Evolutionary conservation across 768 basidiomycete genomes (phyloP).

Genomic region (Thelephora aurantiotincta): DNA sequence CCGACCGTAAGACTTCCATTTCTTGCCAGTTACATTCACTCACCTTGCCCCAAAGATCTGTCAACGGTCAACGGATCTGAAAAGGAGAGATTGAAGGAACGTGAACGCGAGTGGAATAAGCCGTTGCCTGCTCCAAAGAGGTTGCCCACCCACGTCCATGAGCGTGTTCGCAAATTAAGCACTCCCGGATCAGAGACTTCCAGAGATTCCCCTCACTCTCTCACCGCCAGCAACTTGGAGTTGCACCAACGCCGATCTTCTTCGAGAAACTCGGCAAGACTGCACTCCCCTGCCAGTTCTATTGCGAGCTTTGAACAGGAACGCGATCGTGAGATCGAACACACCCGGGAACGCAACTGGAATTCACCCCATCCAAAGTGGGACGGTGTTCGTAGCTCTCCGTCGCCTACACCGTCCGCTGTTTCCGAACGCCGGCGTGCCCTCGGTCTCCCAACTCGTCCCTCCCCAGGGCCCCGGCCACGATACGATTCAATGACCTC

Average conservation of each 20-base stretch:
- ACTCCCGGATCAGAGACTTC: conserved; percentile 18
- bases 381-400: conserved; percentile 10
- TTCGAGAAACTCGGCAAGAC: conserved; percentile 18
- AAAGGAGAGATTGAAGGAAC: conserved; percentile 29
- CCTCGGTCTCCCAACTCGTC: neutral
- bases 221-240: conserved; percentile 7
- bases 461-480: neutral
- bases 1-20: conserved; percentile 30
- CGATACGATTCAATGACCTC: conserved; percentile 3
- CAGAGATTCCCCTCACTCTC: conserved; percentile 25
- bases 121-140: conserved; percentile 22
- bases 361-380: conserved; percentile 51
- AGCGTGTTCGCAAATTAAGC: conserved; percentile 21
- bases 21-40: conserved; percentile 3
- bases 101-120: conserved; percentile 45
- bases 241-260: conserved; percentile 1
- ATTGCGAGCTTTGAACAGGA: conserved; percentile 12
- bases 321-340: conserved; percentile 20
- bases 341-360: conserved; percentile 57
- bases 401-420: conserved; percentile 8
- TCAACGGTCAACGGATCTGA: conserved; percentile 29
- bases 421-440: neutral
- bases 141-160: conserved; percentile 29
- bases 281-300: conserved; percentile 29
- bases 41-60: conserved; percentile 21